Percentiles rank a stretch among this genome's conserved stretches.
These are phyloP conservation scores for Hygrocybe punicea DNA, from an alignment of 768 basidiomycete genomes.

Conservation along the genomic window DNA sequence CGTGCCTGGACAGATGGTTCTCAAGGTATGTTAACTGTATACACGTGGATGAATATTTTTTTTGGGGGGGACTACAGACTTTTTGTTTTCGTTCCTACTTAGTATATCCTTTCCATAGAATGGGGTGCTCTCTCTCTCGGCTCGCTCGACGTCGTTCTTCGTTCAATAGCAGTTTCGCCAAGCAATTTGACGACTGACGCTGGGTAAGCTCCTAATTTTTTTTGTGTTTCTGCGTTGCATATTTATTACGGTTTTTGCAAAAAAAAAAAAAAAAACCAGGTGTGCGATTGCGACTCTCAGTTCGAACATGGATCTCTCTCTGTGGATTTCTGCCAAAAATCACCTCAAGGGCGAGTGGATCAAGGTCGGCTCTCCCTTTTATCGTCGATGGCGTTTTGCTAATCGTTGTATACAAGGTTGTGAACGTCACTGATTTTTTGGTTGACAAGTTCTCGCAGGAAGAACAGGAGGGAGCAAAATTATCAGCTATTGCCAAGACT, in stretches of 20 bases:
- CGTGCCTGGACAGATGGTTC: conserved; percentile 49
- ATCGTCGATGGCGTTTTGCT: not conserved
- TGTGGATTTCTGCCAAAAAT: conserved; percentile 68
- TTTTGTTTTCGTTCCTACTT: too few relatives aligned
- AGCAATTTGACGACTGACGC: conserved; percentile 56
- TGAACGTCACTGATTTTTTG: conserved; percentile 53
- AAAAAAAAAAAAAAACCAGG: too few relatives aligned
- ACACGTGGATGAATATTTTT: not conserved
- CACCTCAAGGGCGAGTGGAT: conserved; percentile 71
- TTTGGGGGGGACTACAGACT: not conserved
- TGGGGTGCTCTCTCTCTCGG: conserved; percentile 70
- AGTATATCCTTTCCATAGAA: too few relatives aligned
- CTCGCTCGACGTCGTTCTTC: conserved; percentile 65
- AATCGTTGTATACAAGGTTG: conserved; percentile 38
- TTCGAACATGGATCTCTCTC: conserved; percentile 69
- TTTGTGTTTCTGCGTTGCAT: not conserved
- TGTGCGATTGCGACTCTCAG: conserved; percentile 66
- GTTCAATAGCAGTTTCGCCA: conserved; percentile 62
- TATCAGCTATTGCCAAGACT: conserved; percentile 16
- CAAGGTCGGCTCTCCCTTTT: conserved; percentile 35
- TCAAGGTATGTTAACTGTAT: conserved; percentile 36
- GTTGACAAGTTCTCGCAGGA: conserved; percentile 23
- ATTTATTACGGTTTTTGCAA: too few relatives aligned
- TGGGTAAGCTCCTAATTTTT: conserved; percentile 43
- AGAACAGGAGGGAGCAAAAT: too few relatives aligned